Conservation (phyloP, 2,329 filamentous ascomycete genomes). For the Fusarium tanahbumbuense region DNA sequence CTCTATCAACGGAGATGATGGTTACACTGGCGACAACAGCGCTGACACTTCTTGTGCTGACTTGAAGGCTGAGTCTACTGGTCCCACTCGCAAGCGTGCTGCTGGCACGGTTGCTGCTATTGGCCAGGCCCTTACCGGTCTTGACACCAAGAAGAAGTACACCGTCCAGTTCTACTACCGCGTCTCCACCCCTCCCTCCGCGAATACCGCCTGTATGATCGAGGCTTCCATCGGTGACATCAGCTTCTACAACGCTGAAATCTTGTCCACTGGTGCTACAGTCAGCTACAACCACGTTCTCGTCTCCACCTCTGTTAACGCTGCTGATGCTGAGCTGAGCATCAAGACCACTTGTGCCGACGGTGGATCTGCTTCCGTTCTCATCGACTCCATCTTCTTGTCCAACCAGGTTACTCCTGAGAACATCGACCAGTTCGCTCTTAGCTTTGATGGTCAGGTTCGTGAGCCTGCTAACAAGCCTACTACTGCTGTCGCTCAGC, state of each 20-base stretch:
- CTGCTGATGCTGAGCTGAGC: background rate
- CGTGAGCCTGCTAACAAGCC: background rate
- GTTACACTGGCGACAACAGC: constrained; percentile 11
- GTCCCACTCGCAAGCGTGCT: constrained; percentile 1
- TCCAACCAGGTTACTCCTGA: constrained; percentile 38
- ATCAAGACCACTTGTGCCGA: constrained; percentile 19
- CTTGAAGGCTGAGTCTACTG: background rate
- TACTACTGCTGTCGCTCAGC: background rate
- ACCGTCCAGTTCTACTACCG: constrained; percentile 38
- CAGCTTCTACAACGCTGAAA: constrained; percentile 7
- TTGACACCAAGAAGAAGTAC: constrained; percentile 24
- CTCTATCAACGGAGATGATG: background rate
- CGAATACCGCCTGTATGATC: constrained; percentile 14
- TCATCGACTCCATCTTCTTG: constrained; percentile 37
- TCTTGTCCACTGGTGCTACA: background rate
- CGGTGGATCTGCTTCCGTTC: constrained; percentile 11
- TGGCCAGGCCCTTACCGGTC: constrained; percentile 6
- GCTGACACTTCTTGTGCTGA: background rate
- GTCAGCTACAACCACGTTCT: background rate
- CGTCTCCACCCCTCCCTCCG: background rate
- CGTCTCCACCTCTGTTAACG: background rate
- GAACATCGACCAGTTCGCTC: constrained; percentile 24
- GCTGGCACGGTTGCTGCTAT: constrained; percentile 2
- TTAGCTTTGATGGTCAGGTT: constrained; percentile 30
- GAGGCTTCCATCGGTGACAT: constrained; percentile 23